A percentile compares a stretch with the other conserved stretches of the same genome.
Evolutionary conservation across 257 asterid species (phyloP).

Genomic region (Penstemon eatonii): DNA sequence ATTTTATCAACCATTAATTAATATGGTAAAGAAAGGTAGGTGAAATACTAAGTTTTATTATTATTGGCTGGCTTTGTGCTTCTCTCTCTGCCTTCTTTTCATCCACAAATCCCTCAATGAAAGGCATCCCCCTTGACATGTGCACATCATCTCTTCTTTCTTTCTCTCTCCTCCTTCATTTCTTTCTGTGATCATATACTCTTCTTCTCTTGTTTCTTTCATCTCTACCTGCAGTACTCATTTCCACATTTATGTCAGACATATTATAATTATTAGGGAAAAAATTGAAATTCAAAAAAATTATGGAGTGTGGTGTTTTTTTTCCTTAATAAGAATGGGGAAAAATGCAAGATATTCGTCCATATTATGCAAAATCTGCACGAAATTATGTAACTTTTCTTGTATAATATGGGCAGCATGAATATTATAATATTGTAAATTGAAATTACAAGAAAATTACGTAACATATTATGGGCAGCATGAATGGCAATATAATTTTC

Average conservation of each 20-base stretch:
- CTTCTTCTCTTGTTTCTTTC: constrained; percentile 36
- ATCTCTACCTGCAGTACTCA: constrained; percentile 36
- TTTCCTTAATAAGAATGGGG: too few species aligned
- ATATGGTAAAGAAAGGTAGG: constrained; percentile 47
- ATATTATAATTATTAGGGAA: not conserved
- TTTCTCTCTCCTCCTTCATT: constrained; percentile 35
- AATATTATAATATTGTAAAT: too few species aligned
- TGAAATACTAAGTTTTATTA: constrained; percentile 27
- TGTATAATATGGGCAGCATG: too few species aligned
- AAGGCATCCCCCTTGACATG: constrained; percentile 50
- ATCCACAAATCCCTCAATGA: constrained; percentile 38
- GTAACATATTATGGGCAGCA: too few species aligned
- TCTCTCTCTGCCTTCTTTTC: constrained; percentile 41
- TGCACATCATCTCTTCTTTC: constrained; percentile 30
- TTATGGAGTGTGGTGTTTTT: too few species aligned
- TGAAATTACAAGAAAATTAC: too few species aligned
- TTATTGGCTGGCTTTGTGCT: constrained; percentile 24
- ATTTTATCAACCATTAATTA: constrained; percentile 48
- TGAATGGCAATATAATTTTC: too few species aligned
- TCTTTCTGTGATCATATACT: constrained; percentile 22
- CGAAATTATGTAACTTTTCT: too few species aligned
- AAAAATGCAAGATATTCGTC: too few species aligned
- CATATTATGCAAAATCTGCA: too few species aligned
- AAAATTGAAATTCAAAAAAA: not conserved
- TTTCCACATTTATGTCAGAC: not conserved